Conservation (phyloP, 176 grass and related monocot genomes). For the Tillandsia leiboldiana region DNA sequence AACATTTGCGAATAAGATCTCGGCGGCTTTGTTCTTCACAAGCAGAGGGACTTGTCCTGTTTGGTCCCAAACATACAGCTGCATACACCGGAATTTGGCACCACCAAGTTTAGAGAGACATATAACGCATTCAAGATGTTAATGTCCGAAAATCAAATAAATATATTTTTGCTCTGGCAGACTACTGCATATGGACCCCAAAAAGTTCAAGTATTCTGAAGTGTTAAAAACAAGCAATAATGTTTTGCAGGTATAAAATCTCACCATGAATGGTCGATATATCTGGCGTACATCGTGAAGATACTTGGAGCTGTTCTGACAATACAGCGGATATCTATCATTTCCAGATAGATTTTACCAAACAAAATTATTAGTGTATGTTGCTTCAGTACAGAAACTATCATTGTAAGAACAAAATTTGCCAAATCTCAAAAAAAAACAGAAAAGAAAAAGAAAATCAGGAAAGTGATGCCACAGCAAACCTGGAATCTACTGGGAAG, state of each 20-base stretch:
- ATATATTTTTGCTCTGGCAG: background rate
- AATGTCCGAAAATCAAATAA: background rate
- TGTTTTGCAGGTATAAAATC: background rate
- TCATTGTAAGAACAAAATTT: background rate
- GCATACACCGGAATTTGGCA: background rate
- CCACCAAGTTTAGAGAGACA: background rate
- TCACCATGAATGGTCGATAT: constrained; percentile 54
- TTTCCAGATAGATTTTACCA: constrained; percentile 26
- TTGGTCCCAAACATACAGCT: constrained; percentile 48
- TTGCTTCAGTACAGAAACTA: constrained; percentile 3
- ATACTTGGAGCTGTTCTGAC: constrained; percentile 37
- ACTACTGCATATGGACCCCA: background rate
- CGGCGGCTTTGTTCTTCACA: constrained; percentile 55
- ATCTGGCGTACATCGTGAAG: constrained; percentile 43
- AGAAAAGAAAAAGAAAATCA: background rate
- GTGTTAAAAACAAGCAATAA: background rate
- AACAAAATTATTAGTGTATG: constrained; percentile 16
- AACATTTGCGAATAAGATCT: constrained; percentile 52
- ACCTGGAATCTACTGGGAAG: constrained; percentile 33
- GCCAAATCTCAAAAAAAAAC: background rate
- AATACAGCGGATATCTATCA: constrained; percentile 27
- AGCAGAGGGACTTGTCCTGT: constrained; percentile 48
- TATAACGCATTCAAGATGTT: constrained; percentile 1
- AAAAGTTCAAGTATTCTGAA: background rate
- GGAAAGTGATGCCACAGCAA: constrained; percentile 11